Conservation (phyloP, 306 rosid species). For the Cucumis melo region DNA sequence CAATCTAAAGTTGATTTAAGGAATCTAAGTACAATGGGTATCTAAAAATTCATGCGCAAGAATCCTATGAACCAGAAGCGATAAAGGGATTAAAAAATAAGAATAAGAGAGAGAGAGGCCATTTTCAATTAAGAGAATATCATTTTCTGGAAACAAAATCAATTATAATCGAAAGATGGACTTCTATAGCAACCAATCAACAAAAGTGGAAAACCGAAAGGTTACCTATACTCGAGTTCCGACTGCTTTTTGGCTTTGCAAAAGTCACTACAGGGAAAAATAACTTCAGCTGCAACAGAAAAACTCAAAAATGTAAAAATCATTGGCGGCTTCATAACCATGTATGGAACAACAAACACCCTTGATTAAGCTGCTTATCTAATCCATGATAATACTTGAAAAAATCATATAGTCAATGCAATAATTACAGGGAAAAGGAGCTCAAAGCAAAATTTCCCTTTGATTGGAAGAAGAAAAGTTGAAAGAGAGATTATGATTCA, state of each 20-base stretch:
- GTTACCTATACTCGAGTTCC: slow-evolving; percentile 86
- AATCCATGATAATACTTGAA: not conserved
- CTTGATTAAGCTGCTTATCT: not conserved
- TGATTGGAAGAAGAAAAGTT: not conserved
- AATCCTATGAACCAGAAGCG: not conserved
- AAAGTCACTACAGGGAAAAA: slow-evolving; percentile 84
- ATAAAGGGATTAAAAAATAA: not conserved
- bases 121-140: not conserved
- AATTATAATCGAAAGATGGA: slow-evolving; percentile 1
- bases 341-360: not conserved
- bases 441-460: not conserved
- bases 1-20: not conserved
- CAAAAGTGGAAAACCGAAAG: slow-evolving; percentile 6
- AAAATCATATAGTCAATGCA: not conserved
- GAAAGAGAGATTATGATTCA: not conserved
- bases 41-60: not conserved
- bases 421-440: not conserved
- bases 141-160: not conserved
- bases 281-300: slow-evolving; percentile 72
- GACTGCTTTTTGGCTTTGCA: slow-evolving; percentile 90
- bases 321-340: not conserved
- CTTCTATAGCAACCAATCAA: not conserved
- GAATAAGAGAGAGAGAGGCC: not conserved
- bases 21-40: not conserved
- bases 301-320: not conserved